Evolutionary conservation across 1,284 basidiomycete species (phyloP), one percentile per base, ranked within the genome.

Genomic region (Ustilago crameri): DNA sequence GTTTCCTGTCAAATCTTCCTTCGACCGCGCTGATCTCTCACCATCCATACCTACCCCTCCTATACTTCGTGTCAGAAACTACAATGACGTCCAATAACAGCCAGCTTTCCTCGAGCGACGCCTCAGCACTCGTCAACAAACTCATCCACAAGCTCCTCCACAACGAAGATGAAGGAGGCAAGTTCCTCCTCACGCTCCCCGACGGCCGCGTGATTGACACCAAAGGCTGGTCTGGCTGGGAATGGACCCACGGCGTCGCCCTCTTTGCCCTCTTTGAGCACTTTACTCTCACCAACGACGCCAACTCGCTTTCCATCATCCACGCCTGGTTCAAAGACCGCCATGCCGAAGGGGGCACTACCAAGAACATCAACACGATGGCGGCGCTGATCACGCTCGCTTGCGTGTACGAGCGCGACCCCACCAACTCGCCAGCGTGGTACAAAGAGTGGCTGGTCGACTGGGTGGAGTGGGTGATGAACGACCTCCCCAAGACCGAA

Each of bases 311-410:
- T n/a, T 78, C 85, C 40, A 87, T 88, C 46, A 85, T 86, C 17
- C 78, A 87, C 48, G 82, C 82, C 45, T 89, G 89, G 89, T 89
- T 89, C 81, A 83, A 85, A 22, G 84, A 86, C 40, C 86, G 88
- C 23, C 88, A 88, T 75, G 85, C 26, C 1, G 50, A 85, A 53
- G 82, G 87, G 49, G 88, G 87, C 23, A 88, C 88, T 5, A 88
- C 88, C 8, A 89, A 89, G 85, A 89, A 90, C 78, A 88, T 90
- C 74, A 89, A 89, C 82, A 89, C 89, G 12, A 88, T 89, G 88
- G 87, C 88, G 1, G 87, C 88, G 0, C 85, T 90, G 51, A 85
- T 89, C 43, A 87, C 87, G 9, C 86, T 88, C 12, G 87, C 88
- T 0, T 87, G 86, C 66, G 80, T 89, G n/a, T 86, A 86, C 70